These are phyloP conservation scores for Byssochlamys sp. DNA, from an alignment of 2,329 filamentous ascomycete genomes.

Conservation along the genomic window DNA sequence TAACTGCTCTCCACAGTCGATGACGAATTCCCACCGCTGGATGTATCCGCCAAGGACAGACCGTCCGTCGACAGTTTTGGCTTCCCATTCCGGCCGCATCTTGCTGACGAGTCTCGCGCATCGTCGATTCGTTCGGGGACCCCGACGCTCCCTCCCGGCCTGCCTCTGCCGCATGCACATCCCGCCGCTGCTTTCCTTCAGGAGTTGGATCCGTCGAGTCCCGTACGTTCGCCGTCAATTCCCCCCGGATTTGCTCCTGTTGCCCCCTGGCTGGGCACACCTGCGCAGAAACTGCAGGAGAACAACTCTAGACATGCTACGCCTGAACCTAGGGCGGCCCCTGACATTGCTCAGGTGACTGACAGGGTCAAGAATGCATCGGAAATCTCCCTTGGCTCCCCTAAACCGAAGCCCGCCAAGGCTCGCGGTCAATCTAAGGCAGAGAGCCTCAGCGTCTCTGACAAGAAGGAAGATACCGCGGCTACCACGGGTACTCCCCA, in stretches of 20 bases:
- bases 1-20: conserved; percentile 30
- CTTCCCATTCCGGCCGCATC: conserved; percentile 26
- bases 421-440: conserved; percentile 15
- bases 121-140: conserved; percentile 26
- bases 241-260: conserved; percentile 15
- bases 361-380: conserved; percentile 21
- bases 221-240: conserved; percentile 13
- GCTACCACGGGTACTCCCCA: conserved; percentile 6
- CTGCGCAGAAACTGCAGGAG: conserved; percentile 18
- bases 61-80: conserved; percentile 26
- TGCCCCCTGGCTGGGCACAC: conserved; percentile 19
- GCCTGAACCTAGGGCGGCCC: conserved; percentile 15
- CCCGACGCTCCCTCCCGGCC: conserved; percentile 31
- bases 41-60: conserved; percentile 27
- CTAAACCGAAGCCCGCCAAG: conserved; percentile 26
- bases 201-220: conserved; percentile 23
- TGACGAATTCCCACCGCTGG: conserved; percentile 40
- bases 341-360: conserved; percentile 12
- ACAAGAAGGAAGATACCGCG: conserved; percentile 10
- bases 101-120: conserved; percentile 20
- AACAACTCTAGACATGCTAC: conserved; percentile 17
- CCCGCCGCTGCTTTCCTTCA: conserved; percentile 25
- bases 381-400: conserved; percentile 35
- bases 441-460: conserved; percentile 9
- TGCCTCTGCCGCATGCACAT: conserved; percentile 34